Percentiles rank a stretch among this genome's conserved stretches.
Conservation (phyloP, 192 early-diverging fungal species). For the Chytriomyces confervae region DNA sequence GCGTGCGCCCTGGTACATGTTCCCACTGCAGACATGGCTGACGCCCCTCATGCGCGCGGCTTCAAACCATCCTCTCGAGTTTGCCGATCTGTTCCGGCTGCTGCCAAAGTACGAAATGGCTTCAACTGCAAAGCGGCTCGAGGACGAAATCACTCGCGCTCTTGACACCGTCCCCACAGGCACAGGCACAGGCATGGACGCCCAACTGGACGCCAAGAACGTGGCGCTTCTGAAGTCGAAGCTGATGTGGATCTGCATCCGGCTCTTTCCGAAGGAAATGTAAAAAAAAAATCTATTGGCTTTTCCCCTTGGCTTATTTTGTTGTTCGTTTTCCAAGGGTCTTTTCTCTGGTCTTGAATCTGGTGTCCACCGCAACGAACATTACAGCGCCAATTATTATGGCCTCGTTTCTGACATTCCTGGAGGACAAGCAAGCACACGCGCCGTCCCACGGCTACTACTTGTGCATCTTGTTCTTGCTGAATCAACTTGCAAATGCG, state of each 20-base stretch:
- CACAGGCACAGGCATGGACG: not conserved
- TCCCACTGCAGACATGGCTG: constrained; percentile 23
- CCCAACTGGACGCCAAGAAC: not conserved
- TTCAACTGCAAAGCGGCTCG: not conserved
- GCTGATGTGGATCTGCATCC: not conserved
- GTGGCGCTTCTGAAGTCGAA: not conserved
- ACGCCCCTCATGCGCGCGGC: constrained; percentile 17
- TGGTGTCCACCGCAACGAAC: not conserved
- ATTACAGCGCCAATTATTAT: not conserved
- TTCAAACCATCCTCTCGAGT: constrained; percentile 4
- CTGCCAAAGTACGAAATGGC: constrained; percentile 25
- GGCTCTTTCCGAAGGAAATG: not conserved
- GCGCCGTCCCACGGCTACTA: not conserved
- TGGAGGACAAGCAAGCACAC: not conserved
- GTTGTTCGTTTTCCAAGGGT: not conserved
- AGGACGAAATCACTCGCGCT: not conserved
- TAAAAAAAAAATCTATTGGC: not conserved
- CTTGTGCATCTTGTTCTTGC: not conserved
- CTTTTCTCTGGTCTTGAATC: not conserved
- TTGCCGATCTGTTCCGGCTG: constrained; percentile 24
- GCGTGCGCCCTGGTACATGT: constrained; percentile 4
- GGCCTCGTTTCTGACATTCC: not conserved
- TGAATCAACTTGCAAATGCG: not conserved
- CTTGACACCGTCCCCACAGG: not conserved
- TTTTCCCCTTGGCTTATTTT: not conserved